Evolutionary conservation across 2,329 filamentous ascomycete species (phyloP), one percentile per base, ranked within the genome.

Genomic region (Talaromyces sp.): DNA sequence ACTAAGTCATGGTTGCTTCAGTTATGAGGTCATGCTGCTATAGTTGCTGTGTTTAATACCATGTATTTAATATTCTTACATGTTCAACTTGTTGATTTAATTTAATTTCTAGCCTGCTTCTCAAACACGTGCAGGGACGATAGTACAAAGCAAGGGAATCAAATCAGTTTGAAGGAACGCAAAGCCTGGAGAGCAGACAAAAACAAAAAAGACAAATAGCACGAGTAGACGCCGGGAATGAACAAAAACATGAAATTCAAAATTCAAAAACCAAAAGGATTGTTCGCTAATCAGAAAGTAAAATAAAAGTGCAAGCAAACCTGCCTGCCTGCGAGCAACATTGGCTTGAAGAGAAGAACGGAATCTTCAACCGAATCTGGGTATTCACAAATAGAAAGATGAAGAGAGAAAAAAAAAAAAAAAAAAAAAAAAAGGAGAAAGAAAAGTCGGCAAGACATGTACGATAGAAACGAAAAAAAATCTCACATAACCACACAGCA

Each of bases 401-500:
- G 6, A 27, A 27, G 26, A 27, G 26, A 27, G 26, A 27, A 27
- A 6, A 27, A 27, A 27, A 6, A 27, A 27, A 27, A 27, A 6
- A 27, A 13, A 38, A n/a, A 38, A 38, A 17, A 21, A 21, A 19
- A 5, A 21, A 21, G 31, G 19, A 29, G 6, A 31, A 19, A 14
- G 8, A 21, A 21, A 19, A 31, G 21, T 32, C 26, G 29, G 24
- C 26, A 53, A 32, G 50, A 32, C 26, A 32, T 32, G 19, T 27
- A 21, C 21, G 11, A 19, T n/a, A 49, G 38, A 50, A 31, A 49
- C 21, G 11, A 49, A 56, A 31, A 10, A 13, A 32, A 29, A 58
- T 9, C 49, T 84, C 80, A 91, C 89, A 91, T 91, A 66, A 93
- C 83, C 63, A 90, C 79, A 74, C 89, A 92, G 74, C 88, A 89